Base-by-base conservation (phyloP, 2,329 filamentous ascomycete genomes). In the Xylariaceae sp. region DNA sequence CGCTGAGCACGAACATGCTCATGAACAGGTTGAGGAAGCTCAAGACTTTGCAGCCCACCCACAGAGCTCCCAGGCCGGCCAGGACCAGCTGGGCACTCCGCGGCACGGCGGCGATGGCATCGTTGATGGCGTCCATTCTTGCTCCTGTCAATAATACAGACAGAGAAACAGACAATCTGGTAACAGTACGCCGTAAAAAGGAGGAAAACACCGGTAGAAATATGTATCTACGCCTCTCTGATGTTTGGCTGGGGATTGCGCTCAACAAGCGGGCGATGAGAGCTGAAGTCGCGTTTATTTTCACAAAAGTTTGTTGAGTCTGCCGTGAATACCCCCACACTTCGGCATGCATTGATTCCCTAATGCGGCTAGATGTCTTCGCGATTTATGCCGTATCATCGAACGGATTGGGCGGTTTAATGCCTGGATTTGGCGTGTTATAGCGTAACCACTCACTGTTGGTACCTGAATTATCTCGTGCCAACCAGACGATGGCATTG, bases 1-100 rank as follows among this genome's bases (percentile, higher is more conserved):
- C 86, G 63, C 78, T 78, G 8, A 92, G 78, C 59, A 92, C 71
- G 70, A 92, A 91, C 45, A 88, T 76, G 71, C 84, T 87, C 60
- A 89, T 72, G 51, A 91, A 66, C 45, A 91, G 80, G 63, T 80
- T 79, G 55, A 86, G 66, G 67, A 84, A 84, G 70, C 80, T 84
- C 58, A 87, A 69, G 17, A 83, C 71, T 71, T 85, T 84, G 63
- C 74, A 78, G 62, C 77, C 77, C 51, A 89, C 65, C 66, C 80
- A 83, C 51, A 88, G 72, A 57, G 82, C 82, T 53, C 88, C 88
- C 55, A 87, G 64, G 42, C 74, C 78, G 53, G 80, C 79, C 52
- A 85, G 71, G 17, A 74, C 76, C 70, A 77, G 76, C 62, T 79
- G 76, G 13, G 77, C 73, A 35, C 73, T 66, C 64, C 76, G 76